phyloP scores from a whole-genome alignment of 495 filamentous ascomycete species.

The Aspergillus nanangensis region DNA sequence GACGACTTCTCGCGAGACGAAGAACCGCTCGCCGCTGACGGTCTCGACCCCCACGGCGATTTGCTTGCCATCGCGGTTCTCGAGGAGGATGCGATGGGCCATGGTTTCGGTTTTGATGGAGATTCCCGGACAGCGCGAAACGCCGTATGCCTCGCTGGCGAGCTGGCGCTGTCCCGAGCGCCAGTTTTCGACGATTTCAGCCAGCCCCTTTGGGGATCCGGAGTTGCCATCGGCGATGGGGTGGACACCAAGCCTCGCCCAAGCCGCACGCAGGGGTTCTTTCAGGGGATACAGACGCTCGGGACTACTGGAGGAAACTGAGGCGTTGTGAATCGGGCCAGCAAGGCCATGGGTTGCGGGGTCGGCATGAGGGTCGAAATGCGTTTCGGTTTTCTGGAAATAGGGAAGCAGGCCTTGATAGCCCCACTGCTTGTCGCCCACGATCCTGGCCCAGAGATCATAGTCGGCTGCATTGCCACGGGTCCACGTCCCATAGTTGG shows the following conservation, averaged over 20 bases:
- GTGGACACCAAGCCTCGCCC: slow-evolving; percentile 20
- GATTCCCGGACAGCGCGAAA: slow-evolving; percentile 5
- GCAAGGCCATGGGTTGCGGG: slow-evolving; percentile 15
- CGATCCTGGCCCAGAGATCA: slow-evolving; percentile 27
- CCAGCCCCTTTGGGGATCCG: slow-evolving; percentile 24
- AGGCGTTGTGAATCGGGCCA: slow-evolving; percentile 19
- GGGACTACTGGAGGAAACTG: slow-evolving; percentile 13
- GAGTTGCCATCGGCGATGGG: slow-evolving; percentile 19
- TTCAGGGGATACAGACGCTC: slow-evolving; percentile 34
- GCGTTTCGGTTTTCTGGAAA: slow-evolving; percentile 26
- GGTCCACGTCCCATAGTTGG: slow-evolving; percentile 34
- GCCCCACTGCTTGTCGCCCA: slow-evolving; percentile 26
- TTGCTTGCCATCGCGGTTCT: slow-evolving; percentile 11
- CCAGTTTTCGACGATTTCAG: slow-evolving; percentile 26
- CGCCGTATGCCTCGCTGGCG: slow-evolving; percentile 22
- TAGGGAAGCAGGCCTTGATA: slow-evolving; percentile 29
- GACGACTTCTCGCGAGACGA: slow-evolving; percentile 23
- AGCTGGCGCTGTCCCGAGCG: slow-evolving; percentile 26
- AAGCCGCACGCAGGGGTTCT: slow-evolving; percentile 15
- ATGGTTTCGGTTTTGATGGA: slow-evolving; percentile 20
- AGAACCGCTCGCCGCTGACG: slow-evolving; percentile 16
- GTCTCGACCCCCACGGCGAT: slow-evolving; percentile 22
- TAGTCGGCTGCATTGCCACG: slow-evolving; percentile 31
- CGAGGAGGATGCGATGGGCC: slow-evolving; percentile 16
- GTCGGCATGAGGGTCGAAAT: slow-evolving; percentile 10